Conservation (phyloP, 805 yeast species). For the Metschnikowia kofuensis region DNA sequence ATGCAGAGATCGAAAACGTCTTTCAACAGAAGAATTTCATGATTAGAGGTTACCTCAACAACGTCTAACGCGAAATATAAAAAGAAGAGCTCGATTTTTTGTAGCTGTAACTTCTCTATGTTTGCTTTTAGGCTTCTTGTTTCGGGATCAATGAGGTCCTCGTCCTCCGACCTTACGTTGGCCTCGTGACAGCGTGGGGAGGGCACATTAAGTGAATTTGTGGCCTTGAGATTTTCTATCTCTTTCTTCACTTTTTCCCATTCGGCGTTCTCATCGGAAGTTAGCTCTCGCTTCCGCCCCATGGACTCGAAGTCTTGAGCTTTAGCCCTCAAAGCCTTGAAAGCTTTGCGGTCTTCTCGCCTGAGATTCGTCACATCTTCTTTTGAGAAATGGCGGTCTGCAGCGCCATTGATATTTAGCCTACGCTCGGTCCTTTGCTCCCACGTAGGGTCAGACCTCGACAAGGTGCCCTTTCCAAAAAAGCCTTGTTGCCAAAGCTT, state of each 20-base stretch:
- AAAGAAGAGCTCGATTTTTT: conserved; percentile 74
- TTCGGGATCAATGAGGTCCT: conserved; percentile 9
- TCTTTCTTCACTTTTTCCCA: conserved; percentile 16
- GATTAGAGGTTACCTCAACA: conserved; percentile 31
- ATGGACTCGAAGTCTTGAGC: conserved; percentile 50
- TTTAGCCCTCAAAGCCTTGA: conserved; percentile 63
- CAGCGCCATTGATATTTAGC: conserved; percentile 34
- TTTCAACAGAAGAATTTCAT: conserved; percentile 12
- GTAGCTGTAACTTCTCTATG: conserved; percentile 60
- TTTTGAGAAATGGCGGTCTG: conserved; percentile 33
- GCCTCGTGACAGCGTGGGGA: neutral
- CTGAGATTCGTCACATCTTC: conserved; percentile 79
- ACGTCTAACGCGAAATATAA: conserved; percentile 56
- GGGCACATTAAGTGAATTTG: neutral
- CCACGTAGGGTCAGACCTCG: conserved; percentile 96
- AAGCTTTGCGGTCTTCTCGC: conserved; percentile 65
- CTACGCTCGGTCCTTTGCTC: conserved; percentile 51
- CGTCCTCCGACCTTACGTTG: conserved; percentile 13
- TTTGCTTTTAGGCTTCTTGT: conserved; percentile 14
- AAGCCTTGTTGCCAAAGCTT: conserved; percentile 82
- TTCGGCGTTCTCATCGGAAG: conserved; percentile 23
- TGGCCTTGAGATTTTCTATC: conserved; percentile 10
- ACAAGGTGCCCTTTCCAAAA: conserved; percentile 87
- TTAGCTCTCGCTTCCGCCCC: conserved; percentile 27
- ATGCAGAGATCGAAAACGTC: conserved; percentile 28